Evolutionary conservation across 2,329 filamentous ascomycete genomes (phyloP).

Genomic region (Calonectria ilicicola): DNA sequence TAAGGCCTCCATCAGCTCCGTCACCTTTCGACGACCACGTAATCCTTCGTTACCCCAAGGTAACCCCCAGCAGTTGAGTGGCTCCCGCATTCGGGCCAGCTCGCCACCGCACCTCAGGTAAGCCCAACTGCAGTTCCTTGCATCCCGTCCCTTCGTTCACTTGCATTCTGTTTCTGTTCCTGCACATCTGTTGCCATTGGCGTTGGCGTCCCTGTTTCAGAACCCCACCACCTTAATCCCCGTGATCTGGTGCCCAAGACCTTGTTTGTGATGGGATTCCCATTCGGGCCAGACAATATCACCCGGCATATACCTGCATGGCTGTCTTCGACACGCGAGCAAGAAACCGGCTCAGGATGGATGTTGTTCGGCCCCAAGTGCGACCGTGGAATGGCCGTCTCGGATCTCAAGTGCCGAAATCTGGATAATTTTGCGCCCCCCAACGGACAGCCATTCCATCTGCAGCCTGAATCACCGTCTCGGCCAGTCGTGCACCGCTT

Average conservation of each 20-base stretch:
- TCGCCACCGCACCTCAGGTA: slow-evolving; percentile 65
- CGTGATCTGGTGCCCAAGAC: background rate
- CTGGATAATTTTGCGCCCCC: background rate
- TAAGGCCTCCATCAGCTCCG: slow-evolving; percentile 61
- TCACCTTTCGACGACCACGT: slow-evolving; percentile 58
- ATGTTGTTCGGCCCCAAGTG: background rate
- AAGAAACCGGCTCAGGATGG: background rate
- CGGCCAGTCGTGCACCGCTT: slow-evolving; percentile 11
- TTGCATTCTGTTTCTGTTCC: slow-evolving; percentile 2
- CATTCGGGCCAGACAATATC: background rate
- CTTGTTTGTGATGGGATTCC: background rate
- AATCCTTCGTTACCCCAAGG: slow-evolving; percentile 63
- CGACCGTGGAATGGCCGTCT: background rate
- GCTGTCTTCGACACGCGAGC: background rate
- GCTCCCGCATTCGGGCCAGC: slow-evolving; percentile 55
- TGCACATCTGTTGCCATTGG: slow-evolving; percentile 7
- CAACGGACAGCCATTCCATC: background rate
- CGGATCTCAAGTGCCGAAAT: slow-evolving; percentile 14
- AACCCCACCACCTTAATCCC: background rate
- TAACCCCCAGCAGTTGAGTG: slow-evolving; percentile 57
- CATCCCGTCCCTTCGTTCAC: background rate
- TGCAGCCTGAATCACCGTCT: slow-evolving; percentile 15
- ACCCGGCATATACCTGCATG: background rate
- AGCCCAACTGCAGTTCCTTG: slow-evolving; percentile 26
- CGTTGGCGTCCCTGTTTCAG: slow-evolving; percentile 6